Conservation (phyloP, 106 monocot genomes). For the Allium cepa region DNA sequence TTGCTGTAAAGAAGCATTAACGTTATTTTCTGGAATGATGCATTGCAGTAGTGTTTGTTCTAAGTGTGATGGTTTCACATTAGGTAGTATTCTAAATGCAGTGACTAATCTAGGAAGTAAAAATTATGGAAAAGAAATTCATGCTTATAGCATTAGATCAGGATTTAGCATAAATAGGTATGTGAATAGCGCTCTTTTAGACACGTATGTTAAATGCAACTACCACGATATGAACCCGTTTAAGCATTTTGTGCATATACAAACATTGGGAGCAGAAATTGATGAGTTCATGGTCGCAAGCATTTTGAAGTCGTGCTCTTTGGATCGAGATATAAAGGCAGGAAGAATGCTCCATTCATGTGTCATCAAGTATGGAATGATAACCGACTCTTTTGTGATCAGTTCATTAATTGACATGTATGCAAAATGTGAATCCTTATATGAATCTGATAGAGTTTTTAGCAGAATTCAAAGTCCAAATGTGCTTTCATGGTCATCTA, state of each 20-base stretch:
- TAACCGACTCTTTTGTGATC: constrained; percentile 15
- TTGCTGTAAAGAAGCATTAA: constrained; percentile 14
- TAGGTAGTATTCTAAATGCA: constrained; percentile 29
- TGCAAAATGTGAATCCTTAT: constrained; percentile 24
- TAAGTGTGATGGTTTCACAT: constrained; percentile 24
- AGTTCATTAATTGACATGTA: constrained; percentile 49
- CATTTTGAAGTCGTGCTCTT: constrained; percentile 32
- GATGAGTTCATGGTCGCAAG: constrained; percentile 33
- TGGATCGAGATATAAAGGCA: constrained; percentile 17
- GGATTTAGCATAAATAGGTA: constrained; percentile 21
- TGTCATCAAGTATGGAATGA: constrained; percentile 25
- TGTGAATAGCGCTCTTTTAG: constrained; percentile 35
- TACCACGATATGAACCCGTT: constrained; percentile 3
- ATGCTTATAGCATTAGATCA: constrained; percentile 25
- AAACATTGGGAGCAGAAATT: constrained; percentile 10
- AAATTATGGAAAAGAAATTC: constrained; percentile 30
- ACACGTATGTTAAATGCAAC: constrained; percentile 28
- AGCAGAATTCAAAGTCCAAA: constrained; percentile 13
- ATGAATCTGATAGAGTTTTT: constrained; percentile 15
- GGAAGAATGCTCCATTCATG: constrained; percentile 29
- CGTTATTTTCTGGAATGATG: constrained; percentile 20
- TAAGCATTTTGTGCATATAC: constrained; percentile 15
- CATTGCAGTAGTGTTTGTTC: background rate
- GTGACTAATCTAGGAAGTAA: constrained; percentile 11
- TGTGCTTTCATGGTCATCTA: constrained; percentile 23